These are phyloP conservation scores for Diatrype stigma DNA, from an alignment of 2,329 filamentous ascomycete genomes.

Conservation along the genomic window DNA sequence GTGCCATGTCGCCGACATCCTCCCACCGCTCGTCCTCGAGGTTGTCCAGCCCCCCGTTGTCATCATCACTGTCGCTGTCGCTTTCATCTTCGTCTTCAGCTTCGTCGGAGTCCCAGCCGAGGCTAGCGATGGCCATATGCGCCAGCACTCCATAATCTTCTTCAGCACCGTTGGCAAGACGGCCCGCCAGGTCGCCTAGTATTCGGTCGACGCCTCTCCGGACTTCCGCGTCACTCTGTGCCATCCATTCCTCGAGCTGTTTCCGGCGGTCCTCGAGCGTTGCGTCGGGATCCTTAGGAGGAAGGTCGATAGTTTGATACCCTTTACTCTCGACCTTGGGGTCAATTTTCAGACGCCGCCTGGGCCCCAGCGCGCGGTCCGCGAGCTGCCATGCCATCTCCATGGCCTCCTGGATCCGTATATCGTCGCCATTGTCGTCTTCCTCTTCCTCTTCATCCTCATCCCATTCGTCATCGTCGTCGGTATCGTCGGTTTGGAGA, in stretches of 20 bases:
- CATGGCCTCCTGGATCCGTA: not conserved
- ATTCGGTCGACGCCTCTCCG: too few species aligned
- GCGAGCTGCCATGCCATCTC: too few species aligned
- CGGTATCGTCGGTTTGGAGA: not conserved
- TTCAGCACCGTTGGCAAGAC: too few species aligned
- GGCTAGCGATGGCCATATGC: not conserved
- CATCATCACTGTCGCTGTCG: not conserved
- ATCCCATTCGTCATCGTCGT: not conserved
- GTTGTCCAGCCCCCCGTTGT: not conserved
- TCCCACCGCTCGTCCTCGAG: constrained; percentile 7
- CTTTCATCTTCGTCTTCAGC: not conserved
- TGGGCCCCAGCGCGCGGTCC: too few species aligned
- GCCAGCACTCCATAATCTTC: not conserved
- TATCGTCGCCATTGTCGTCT: not conserved
- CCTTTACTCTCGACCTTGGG: too few species aligned
- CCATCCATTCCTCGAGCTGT: too few species aligned
- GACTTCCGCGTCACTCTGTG: too few species aligned
- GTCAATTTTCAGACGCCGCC: too few species aligned
- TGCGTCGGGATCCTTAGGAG: too few species aligned
- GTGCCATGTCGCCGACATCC: constrained; percentile 1
- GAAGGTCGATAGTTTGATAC: too few species aligned
- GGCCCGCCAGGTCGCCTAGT: too few species aligned
- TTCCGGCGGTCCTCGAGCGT: too few species aligned
- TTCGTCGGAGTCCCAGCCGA: not conserved
- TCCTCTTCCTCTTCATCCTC: not conserved